These are phyloP conservation scores for Globisporangium ultimum DNA, from an alignment of 352 stramenopile species.

Conservation along the genomic window DNA sequence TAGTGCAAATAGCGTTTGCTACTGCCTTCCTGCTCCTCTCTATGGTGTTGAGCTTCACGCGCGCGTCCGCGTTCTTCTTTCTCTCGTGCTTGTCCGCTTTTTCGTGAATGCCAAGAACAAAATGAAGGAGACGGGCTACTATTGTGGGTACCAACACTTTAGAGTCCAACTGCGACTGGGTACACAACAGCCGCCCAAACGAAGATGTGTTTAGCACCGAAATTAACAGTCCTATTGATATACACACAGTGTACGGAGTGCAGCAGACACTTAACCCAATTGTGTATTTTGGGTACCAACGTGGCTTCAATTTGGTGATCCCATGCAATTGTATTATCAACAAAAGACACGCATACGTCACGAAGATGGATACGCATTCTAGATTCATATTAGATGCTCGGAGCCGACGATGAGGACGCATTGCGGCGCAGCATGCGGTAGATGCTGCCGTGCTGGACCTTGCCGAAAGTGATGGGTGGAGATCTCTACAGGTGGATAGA, in stretches of 20 bases:
- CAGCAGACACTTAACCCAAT: too few species aligned
- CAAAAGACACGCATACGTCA: too few species aligned
- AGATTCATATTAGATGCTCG: not conserved
- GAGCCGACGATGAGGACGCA: not conserved
- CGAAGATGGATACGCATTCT: too few species aligned
- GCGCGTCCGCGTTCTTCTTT: not conserved
- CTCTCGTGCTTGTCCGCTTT: not conserved
- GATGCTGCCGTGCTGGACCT: slow-evolving; percentile 59
- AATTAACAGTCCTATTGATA: too few species aligned
- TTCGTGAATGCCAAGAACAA: not conserved
- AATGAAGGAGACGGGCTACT: not conserved
- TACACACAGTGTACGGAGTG: too few species aligned
- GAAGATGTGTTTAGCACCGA: not conserved
- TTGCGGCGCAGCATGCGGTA: slow-evolving; percentile 57
- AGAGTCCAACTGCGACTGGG: slow-evolving; percentile 13
- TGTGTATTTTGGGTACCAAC: too few species aligned
- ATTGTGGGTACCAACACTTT: not conserved
- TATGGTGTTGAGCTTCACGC: not conserved
- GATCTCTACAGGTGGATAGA: slow-evolving; percentile 3
- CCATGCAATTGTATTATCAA: too few species aligned
- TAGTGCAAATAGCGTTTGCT: not conserved
- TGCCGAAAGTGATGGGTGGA: slow-evolving; percentile 33
- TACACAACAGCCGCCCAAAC: not conserved
- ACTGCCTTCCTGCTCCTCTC: not conserved
- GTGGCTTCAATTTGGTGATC: too few species aligned